A percentile compares a stretch with the other conserved stretches of the same genome.
phyloP scores from a whole-genome alignment of 371 early-diverging fungal species.

The Apophysomyces ossiformis region DNA sequence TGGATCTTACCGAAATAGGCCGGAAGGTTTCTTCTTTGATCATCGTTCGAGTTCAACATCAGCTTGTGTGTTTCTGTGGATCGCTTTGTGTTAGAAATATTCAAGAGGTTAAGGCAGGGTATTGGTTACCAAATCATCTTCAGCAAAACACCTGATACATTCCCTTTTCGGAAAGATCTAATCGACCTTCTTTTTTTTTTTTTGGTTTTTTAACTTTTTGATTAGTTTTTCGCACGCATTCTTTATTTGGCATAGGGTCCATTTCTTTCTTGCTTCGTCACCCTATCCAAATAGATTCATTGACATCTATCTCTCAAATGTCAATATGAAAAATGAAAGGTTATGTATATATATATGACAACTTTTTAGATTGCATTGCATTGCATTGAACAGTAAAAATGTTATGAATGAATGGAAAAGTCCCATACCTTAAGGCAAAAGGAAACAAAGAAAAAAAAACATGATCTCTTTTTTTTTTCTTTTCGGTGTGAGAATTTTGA shows the following conservation, averaged over 20 bases:
- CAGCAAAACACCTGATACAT: not conserved
- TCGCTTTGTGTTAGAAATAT: not conserved
- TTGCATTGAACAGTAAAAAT: too few relatives aligned
- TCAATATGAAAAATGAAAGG: not conserved
- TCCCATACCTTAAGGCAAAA: too few relatives aligned
- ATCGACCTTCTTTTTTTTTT: not conserved
- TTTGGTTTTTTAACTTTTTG: not conserved
- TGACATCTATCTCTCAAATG: too few relatives aligned
- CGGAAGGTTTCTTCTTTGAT: too few relatives aligned
- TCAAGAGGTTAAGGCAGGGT: not conserved
- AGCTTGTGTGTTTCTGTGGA: not conserved
- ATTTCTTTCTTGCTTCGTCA: not conserved
- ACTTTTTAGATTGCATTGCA: not conserved
- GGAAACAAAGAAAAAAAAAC: too few relatives aligned
- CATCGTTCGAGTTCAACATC: too few relatives aligned
- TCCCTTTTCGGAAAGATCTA: not conserved
- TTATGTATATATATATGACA: not conserved
- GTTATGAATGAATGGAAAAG: too few relatives aligned
- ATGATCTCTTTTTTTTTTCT: not conserved
- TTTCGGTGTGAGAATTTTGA: constrained; percentile 4
- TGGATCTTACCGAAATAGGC: too few relatives aligned
- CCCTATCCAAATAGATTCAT: too few relatives aligned
- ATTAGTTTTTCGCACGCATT: constrained; percentile 7
- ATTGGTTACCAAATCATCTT: constrained; percentile 11
- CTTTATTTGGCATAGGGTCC: constrained; percentile 4